These are phyloP conservation scores for Ziziphus jujuba DNA, from an alignment of 306 rosid species.

Conservation along the genomic window DNA sequence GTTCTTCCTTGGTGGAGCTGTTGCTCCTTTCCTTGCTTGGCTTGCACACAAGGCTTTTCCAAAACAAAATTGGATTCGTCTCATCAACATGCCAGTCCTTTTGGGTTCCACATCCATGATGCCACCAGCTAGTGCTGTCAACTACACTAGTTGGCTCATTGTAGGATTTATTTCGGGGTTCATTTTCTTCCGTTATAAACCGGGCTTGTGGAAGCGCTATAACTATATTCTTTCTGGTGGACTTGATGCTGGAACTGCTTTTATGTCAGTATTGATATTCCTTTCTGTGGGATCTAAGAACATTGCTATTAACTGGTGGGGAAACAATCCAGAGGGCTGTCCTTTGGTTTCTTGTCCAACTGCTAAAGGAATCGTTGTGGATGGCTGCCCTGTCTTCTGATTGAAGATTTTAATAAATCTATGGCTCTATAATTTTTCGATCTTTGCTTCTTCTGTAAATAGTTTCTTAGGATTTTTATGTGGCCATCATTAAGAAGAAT, in stretches of 20 bases:
- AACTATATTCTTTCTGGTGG: slow-evolving; percentile 77
- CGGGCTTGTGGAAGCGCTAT: slow-evolving; percentile 59
- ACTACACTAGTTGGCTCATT: slow-evolving; percentile 70
- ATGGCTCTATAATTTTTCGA: background rate
- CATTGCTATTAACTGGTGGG: slow-evolving; percentile 63
- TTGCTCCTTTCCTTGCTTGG: slow-evolving; percentile 73
- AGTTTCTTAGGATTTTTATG: background rate
- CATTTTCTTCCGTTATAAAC: slow-evolving; percentile 42
- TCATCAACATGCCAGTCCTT: slow-evolving; percentile 66
- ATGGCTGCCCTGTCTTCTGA: slow-evolving; percentile 50
- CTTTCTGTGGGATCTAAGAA: slow-evolving; percentile 37
- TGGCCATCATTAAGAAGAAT: background rate
- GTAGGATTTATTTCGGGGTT: slow-evolving; percentile 58
- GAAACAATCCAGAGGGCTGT: slow-evolving; percentile 58
- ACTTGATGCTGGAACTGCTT: slow-evolving; percentile 87
- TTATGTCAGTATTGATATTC: slow-evolving; percentile 63
- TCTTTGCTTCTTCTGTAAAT: background rate
- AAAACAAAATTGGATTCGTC: slow-evolving; percentile 47
- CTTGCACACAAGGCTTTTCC: slow-evolving; percentile 66
- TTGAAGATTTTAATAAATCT: background rate
- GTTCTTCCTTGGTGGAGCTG: slow-evolving; percentile 74
- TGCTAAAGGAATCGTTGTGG: slow-evolving; percentile 40
- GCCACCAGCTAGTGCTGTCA: slow-evolving; percentile 78
- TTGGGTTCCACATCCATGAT: slow-evolving; percentile 65
- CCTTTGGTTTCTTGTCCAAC: slow-evolving; percentile 79